A percentile compares a stretch with the other conserved stretches of the same genome.
phyloP scores from a whole-genome alignment of 2,329 filamentous ascomycete genomes.

The Parastagonospora nodorum region DNA sequence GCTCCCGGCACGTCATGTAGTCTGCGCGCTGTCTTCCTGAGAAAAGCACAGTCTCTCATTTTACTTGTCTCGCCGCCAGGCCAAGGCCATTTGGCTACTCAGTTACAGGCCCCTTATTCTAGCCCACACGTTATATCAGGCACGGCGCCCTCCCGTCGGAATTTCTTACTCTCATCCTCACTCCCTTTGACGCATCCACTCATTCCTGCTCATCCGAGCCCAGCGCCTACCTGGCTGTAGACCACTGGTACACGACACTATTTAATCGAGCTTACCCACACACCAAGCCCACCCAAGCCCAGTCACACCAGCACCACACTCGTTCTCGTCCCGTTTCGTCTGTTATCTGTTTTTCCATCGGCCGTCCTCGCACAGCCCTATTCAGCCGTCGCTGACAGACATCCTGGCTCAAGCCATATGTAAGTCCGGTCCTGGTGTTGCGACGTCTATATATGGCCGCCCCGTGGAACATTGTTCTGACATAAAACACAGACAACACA shows the following conservation, averaged over 20 bases:
- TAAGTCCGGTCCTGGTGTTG: conserved; percentile 14
- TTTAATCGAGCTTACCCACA: conserved; percentile 24
- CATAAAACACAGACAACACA: conserved; percentile 38
- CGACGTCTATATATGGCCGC: conserved; percentile 11
- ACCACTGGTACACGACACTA: conserved; percentile 36
- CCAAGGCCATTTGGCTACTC: conserved; percentile 41
- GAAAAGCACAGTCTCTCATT: conserved; percentile 45
- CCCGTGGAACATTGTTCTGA: conserved; percentile 29
- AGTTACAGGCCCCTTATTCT: conserved; percentile 35
- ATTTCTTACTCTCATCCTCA: conserved; percentile 26
- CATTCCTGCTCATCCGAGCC: conserved; percentile 23
- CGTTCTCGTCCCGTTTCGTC: conserved; percentile 14
- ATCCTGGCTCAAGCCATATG: conserved; percentile 21
- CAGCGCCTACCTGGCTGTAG: conserved; percentile 38
- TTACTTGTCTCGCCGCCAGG: conserved; percentile 45
- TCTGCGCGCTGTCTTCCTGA: conserved; percentile 40
- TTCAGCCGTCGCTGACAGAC: conserved; percentile 29
- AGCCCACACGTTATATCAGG: conserved; percentile 37
- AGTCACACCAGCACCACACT: conserved; percentile 22
- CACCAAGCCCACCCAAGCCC: conserved; percentile 8
- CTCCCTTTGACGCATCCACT: conserved; percentile 32
- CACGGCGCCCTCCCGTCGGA: conserved; percentile 29
- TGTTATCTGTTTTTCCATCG: not conserved
- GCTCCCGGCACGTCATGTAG: conserved; percentile 48
- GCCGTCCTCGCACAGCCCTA: conserved; percentile 19